phyloP scores from a whole-genome alignment of 306 rosid species.

The Vigna unguiculata region DNA sequence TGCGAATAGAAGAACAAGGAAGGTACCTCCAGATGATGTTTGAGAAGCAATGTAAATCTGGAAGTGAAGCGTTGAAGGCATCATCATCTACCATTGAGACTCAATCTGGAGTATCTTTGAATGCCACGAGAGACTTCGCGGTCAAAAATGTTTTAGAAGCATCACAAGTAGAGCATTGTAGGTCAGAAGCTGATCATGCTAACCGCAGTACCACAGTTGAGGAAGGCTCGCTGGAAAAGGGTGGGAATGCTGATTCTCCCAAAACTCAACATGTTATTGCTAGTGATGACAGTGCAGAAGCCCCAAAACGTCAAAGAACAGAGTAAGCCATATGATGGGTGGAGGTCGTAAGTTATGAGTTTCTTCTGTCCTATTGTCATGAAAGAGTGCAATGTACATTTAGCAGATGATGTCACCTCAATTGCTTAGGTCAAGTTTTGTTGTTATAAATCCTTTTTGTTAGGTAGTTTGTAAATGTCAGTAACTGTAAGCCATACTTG shows the following conservation, averaged over 20 bases:
- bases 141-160: slow-evolving; percentile 52
- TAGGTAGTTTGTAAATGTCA: slow-evolving; percentile 29
- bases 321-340: slow-evolving; percentile 48
- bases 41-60: slow-evolving; percentile 66
- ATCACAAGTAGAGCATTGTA: slow-evolving; percentile 48
- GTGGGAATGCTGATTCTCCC: slow-evolving; percentile 47
- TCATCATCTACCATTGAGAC: slow-evolving; percentile 47
- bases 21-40: slow-evolving; percentile 82
- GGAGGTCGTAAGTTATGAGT: slow-evolving; percentile 37
- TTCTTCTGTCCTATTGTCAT: slow-evolving; percentile 6
- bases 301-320: slow-evolving; percentile 63
- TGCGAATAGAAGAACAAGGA: slow-evolving; percentile 90
- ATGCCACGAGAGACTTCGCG: slow-evolving; percentile 46
- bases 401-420: slow-evolving; percentile 23
- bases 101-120: slow-evolving; percentile 51
- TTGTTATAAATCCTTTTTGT: neutral
- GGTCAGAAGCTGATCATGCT: slow-evolving; percentile 41
- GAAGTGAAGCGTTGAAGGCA: slow-evolving; percentile 41
- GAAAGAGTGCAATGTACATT: slow-evolving; percentile 1
- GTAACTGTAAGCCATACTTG: neutral
- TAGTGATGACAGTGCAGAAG: slow-evolving; percentile 44
- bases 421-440: slow-evolving; percentile 27
- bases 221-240: slow-evolving; percentile 47
- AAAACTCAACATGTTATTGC: slow-evolving; percentile 46
- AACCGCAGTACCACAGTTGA: slow-evolving; percentile 34